Evolutionary conservation across 1,284 basidiomycete species (phyloP).

Genomic region (Leccinum fallax): DNA sequence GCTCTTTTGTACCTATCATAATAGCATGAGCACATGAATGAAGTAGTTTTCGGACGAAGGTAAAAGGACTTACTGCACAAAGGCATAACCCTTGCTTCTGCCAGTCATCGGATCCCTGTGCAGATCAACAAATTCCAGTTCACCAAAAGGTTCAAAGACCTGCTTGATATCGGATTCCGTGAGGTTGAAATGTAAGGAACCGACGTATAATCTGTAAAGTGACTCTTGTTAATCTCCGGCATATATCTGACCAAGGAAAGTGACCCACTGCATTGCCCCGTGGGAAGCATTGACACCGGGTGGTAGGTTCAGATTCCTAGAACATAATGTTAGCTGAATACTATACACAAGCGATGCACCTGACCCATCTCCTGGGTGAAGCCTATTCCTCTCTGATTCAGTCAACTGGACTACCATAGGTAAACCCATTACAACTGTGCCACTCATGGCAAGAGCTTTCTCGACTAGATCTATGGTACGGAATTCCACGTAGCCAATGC

Average conservation of each 20-base stretch:
- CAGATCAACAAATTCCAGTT: conserved; percentile 97
- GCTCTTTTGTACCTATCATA: conserved; percentile 75
- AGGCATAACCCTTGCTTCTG: conserved; percentile 96
- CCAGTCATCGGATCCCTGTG: conserved; percentile 93
- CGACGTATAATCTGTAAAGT: conserved; percentile 83
- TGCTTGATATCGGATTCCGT: conserved; percentile 95
- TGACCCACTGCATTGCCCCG: conserved; percentile 73
- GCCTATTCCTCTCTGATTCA: conserved; percentile 93
- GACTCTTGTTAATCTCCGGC: conserved; percentile 21
- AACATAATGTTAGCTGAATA: conserved; percentile 20
- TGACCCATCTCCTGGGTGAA: conserved; percentile 81
- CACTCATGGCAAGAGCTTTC: conserved; percentile 86
- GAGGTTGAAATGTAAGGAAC: conserved; percentile 95
- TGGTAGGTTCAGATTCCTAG: conserved; percentile 74
- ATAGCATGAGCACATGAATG: conserved; percentile 3
- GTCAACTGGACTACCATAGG: conserved; percentile 96
- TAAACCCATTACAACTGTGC: conserved; percentile 96
- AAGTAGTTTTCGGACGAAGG: background rate
- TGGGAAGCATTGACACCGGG: conserved; percentile 75
- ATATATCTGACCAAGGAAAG: conserved; percentile 18
- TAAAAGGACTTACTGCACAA: conserved; percentile 78
- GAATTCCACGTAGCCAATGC: conserved; percentile 97
- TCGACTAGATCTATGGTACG: conserved; percentile 87
- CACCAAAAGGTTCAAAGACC: conserved; percentile 98
- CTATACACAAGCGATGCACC: conserved; percentile 28